These are phyloP conservation scores for Globisporangium uncinulatum DNA, from an alignment of 352 stramenopile genomes.

Conservation along the genomic window DNA sequence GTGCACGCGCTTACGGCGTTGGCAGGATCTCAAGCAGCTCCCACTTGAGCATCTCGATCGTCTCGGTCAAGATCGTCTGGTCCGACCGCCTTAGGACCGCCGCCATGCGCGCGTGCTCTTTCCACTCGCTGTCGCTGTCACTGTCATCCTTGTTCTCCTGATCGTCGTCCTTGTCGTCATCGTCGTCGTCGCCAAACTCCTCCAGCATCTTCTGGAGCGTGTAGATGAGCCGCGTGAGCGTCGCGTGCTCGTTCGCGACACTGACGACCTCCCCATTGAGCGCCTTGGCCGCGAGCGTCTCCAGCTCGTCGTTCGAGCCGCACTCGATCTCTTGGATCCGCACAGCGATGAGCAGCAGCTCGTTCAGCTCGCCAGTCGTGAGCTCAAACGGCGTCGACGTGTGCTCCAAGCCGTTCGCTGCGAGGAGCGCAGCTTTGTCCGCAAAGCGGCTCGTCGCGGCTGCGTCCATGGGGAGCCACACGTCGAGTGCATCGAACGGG, in stretches of 20 bases:
- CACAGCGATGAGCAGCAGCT: constrained; percentile 52
- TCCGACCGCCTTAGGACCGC: constrained; percentile 48
- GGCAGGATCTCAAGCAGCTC: constrained; percentile 51
- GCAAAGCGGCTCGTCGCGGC: constrained; percentile 32
- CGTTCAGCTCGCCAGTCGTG: constrained; percentile 49
- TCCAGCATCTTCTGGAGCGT: constrained; percentile 55
- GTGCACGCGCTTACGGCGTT: constrained; percentile 16
- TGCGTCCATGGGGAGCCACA: constrained; percentile 68
- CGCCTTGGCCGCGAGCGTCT: constrained; percentile 28
- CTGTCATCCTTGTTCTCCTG: constrained; percentile 17
- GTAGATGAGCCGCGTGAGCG: constrained; percentile 51
- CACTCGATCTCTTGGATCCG: constrained; percentile 67
- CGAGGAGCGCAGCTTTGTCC: constrained; percentile 39
- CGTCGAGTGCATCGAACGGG: constrained; percentile 62
- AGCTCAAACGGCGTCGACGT: constrained; percentile 60
- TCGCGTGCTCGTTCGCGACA: constrained; percentile 42
- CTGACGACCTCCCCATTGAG: constrained; percentile 54
- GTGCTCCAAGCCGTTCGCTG: constrained; percentile 52
- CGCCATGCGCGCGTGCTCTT: constrained; percentile 53
- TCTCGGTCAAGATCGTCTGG: constrained; percentile 55
- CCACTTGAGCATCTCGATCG: constrained; percentile 68
- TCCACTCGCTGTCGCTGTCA: constrained; percentile 7
- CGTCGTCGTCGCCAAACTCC: constrained; percentile 38
- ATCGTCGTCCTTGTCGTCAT: constrained; percentile 44
- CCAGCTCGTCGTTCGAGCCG: constrained; percentile 30